Percentiles rank a stretch among this genome's conserved stretches.
Evolutionary conservation across 75 land plant species (phyloP).

Genomic region (Picea glauca): DNA sequence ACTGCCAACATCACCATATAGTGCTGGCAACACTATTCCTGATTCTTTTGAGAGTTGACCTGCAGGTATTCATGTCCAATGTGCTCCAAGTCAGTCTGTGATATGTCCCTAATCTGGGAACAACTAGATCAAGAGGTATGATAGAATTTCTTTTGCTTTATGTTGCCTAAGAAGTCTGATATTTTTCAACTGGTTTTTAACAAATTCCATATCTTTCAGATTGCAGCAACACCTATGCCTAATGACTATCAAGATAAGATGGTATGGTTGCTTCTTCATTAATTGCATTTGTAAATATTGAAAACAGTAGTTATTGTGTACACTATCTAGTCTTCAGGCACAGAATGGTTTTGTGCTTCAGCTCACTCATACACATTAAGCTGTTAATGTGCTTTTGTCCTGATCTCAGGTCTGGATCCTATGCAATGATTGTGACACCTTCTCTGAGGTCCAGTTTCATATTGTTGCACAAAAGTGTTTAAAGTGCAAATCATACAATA

Average conservation of each 20-base stretch:
- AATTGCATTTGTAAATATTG: background rate
- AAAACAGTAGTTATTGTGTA: background rate
- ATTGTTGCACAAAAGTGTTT: constrained; percentile 81
- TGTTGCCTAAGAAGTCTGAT: background rate
- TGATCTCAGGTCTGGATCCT: constrained; percentile 81
- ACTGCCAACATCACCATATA: background rate
- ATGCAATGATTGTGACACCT: constrained; percentile 85
- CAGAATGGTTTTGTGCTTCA: background rate
- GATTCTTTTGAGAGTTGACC: background rate
- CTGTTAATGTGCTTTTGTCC: background rate
- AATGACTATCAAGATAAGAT: constrained; percentile 62
- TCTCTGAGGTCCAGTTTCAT: constrained; percentile 65
- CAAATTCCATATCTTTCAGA: constrained; percentile 25
- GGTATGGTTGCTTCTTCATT: constrained; percentile 29
- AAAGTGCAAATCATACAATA: constrained; percentile 84
- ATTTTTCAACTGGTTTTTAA: constrained; percentile 7
- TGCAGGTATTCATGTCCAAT: constrained; percentile 83
- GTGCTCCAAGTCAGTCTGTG: constrained; percentile 82
- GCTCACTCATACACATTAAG: background rate
- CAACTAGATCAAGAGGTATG: constrained; percentile 75
- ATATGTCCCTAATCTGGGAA: constrained; percentile 78
- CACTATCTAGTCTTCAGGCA: background rate
- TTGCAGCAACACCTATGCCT: constrained; percentile 90
- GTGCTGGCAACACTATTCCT: background rate
- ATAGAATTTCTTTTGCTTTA: background rate